Evolutionary conservation across 345 rosid genomes (phyloP).

Genomic region (Camelina laxa): DNA sequence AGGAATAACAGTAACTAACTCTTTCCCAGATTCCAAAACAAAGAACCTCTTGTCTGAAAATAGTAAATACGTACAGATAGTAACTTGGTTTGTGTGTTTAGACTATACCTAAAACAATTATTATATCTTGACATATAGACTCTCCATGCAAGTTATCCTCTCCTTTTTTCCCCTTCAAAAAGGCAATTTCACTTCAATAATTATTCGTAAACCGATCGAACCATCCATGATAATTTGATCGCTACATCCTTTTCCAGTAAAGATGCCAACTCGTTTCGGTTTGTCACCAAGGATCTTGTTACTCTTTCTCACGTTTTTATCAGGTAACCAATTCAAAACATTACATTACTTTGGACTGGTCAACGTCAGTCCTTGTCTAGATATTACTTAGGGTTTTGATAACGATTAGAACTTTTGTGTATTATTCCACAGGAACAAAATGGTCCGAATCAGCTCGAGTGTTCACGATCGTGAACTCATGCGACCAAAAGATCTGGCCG

Average conservation of each 20-base stretch:
- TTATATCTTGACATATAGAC: constrained; percentile 9
- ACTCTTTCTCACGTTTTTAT: constrained; percentile 39
- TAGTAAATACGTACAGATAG: background rate
- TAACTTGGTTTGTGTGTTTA: background rate
- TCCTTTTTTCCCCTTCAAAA: background rate
- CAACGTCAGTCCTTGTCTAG: background rate
- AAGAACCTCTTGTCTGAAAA: constrained; percentile 28
- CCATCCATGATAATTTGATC: background rate
- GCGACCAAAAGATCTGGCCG: constrained; percentile 82
- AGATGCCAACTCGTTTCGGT: constrained; percentile 47
- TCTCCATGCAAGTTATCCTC: constrained; percentile 41
- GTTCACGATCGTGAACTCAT: constrained; percentile 72
- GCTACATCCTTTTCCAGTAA: background rate
- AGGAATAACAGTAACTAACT: constrained; percentile 35
- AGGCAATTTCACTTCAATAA: constrained; percentile 11
- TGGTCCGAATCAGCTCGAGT: constrained; percentile 52
- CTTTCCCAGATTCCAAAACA: constrained; percentile 33
- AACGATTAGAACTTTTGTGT: background rate
- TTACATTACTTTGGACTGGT: background rate
- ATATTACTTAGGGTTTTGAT: background rate
- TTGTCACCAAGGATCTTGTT: constrained; percentile 44
- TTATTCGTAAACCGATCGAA: constrained; percentile 3
- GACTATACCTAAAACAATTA: background rate
- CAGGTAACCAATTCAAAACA: constrained; percentile 47
- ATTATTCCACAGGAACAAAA: constrained; percentile 46